Percentiles rank a stretch among this genome's conserved stretches.
Evolutionary conservation across 2,329 filamentous ascomycete species (phyloP).

Genomic region (Niveomyces coronatus): DNA sequence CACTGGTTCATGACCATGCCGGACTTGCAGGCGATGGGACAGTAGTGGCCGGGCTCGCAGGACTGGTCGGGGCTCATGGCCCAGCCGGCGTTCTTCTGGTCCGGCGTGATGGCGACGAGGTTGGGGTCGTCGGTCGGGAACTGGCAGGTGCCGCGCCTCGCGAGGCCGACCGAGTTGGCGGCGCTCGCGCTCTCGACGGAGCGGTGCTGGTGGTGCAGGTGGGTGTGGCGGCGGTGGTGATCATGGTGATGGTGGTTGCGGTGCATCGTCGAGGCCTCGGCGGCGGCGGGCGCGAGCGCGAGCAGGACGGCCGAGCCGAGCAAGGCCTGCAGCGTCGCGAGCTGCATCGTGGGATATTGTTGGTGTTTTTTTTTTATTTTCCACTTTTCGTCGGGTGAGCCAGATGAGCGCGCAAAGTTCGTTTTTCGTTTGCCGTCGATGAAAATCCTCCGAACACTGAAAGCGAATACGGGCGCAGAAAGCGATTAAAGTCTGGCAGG

Average conservation of each 20-base stretch:
- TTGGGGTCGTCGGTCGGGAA: conserved; percentile 55
- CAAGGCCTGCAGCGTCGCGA: conserved; percentile 5
- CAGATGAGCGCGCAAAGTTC: too few relatives aligned
- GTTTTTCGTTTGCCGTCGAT: too few relatives aligned
- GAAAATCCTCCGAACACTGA: too few relatives aligned
- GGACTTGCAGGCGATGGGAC: conserved; percentile 65
- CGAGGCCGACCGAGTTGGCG: conserved; percentile 21
- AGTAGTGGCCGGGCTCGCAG: conserved; percentile 58
- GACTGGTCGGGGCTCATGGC: conserved; percentile 67
- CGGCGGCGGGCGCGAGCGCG: conserved; percentile 7
- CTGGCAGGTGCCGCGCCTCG: conserved; percentile 49
- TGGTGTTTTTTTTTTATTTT: neutral
- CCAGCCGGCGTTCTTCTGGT: conserved; percentile 59
- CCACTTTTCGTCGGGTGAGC: too few relatives aligned
- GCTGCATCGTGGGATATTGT: conserved; percentile 3
- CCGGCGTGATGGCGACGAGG: conserved; percentile 57
- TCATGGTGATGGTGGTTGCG: conserved; percentile 26
- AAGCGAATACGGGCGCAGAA: too few relatives aligned
- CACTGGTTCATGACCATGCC: conserved; percentile 72
- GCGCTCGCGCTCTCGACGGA: conserved; percentile 12
- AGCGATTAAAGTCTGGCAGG: too few relatives aligned
- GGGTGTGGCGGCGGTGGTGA: conserved; percentile 24
- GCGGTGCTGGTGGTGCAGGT: conserved; percentile 18
- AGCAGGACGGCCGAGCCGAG: conserved; percentile 1
- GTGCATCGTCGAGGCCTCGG: conserved; percentile 1